These are phyloP conservation scores for Solanum gracilifrons DNA, from an alignment of 257 asterid genomes.

Conservation along the genomic window DNA sequence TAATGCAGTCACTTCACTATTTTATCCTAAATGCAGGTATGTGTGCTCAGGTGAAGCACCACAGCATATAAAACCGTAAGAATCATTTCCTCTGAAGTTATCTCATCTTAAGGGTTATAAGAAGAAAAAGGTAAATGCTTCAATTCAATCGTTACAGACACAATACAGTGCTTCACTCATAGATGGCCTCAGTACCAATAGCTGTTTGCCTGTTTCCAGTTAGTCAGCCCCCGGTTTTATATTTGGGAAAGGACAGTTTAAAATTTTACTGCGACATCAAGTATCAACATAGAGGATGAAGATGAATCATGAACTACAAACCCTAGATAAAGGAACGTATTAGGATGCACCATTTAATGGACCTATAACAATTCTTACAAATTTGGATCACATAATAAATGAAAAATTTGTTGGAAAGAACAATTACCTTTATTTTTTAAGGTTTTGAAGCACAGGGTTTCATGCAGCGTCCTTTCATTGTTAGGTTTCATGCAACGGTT, in stretches of 20 bases:
- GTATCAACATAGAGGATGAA: neutral
- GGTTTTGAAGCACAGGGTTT: neutral
- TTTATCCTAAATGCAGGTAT: neutral
- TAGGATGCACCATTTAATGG: neutral
- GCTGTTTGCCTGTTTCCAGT: neutral
- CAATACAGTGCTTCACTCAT: neutral
- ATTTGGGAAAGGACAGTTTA: neutral
- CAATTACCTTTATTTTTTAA: neutral
- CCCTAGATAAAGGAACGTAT: neutral
- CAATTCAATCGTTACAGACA: neutral
- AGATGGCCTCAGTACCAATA: neutral
- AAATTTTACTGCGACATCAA: neutral
- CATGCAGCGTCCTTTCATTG: neutral
- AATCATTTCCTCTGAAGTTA: neutral
- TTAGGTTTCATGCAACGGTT: neutral
- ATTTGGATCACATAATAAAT: neutral
- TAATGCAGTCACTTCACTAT: neutral
- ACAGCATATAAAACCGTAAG: neutral
- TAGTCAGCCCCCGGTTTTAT: neutral
- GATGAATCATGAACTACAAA: neutral
- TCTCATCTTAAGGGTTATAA: neutral
- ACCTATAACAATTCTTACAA: neutral
- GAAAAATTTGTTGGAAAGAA: neutral
- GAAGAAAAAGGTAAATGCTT: neutral
- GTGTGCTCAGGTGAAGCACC: neutral